These are phyloP conservation scores for Penicillium occitanis DNA, from an alignment of 2,329 filamentous ascomycete species.

Conservation along the genomic window DNA sequence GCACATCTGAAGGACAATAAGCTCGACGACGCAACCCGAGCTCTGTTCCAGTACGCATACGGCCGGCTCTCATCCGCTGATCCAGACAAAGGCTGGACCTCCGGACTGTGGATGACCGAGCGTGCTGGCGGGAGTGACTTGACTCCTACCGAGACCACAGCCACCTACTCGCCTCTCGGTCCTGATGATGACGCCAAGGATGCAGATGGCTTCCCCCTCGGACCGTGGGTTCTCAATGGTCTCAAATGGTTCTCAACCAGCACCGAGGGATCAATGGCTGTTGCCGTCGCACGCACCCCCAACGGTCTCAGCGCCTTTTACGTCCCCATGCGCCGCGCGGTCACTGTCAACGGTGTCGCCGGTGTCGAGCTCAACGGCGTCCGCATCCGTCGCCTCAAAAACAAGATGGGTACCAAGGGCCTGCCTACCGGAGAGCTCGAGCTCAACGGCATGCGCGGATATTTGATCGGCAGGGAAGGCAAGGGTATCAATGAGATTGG, in stretches of 20 bases:
- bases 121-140: slow-evolving; percentile 68
- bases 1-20: slow-evolving; percentile 16
- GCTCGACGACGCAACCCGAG: slow-evolving; percentile 17
- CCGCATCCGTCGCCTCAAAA: slow-evolving; percentile 68
- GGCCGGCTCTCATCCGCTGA: slow-evolving; percentile 31
- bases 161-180: slow-evolving; percentile 35
- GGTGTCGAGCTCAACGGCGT: slow-evolving; percentile 62
- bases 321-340: slow-evolving; percentile 57
- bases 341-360: slow-evolving; percentile 19
- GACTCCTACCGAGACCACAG: slow-evolving; percentile 64
- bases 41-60: slow-evolving; percentile 30
- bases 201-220: slow-evolving; percentile 44
- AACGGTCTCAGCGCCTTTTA: slow-evolving; percentile 60
- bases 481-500: slow-evolving; percentile 67
- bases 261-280: slow-evolving; percentile 63
- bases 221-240: slow-evolving; percentile 61
- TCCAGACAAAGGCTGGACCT: slow-evolving; percentile 60
- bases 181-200: slow-evolving; percentile 28
- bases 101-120: slow-evolving; percentile 77
- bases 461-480: slow-evolving; percentile 66
- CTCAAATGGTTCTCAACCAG: slow-evolving; percentile 70
- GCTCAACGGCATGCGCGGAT: slow-evolving; percentile 60
- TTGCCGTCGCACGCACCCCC: slow-evolving; percentile 61
- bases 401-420: slow-evolving; percentile 68
- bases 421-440: slow-evolving; percentile 73